Evolutionary conservation across 1,284 basidiomycete species (phyloP).

Genomic region (Cryptococcus neoformans): DNA sequence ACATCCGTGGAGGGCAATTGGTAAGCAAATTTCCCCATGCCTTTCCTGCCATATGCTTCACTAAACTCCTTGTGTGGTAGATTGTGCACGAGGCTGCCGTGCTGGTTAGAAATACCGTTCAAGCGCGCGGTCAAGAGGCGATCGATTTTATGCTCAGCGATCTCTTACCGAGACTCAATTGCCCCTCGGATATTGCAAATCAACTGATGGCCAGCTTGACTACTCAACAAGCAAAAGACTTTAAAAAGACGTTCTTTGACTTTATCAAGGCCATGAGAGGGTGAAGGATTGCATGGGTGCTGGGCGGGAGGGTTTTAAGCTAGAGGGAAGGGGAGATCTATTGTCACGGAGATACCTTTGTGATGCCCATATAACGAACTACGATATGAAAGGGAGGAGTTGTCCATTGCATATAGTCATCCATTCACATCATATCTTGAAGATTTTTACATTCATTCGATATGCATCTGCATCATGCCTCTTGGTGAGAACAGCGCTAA

Average conservation of each 20-base stretch:
- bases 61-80: constrained; percentile 50
- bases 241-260: constrained; percentile 86
- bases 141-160: constrained; percentile 73
- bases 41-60: neutral
- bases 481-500: neutral
- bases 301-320: neutral
- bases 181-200: constrained; percentile 71
- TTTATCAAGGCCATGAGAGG: constrained; percentile 53
- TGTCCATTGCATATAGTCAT: constrained; percentile 3
- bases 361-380: neutral
- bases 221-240: constrained; percentile 74
- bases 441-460: neutral
- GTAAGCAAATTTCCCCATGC: constrained; percentile 54
- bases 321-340: neutral
- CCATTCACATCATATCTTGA: neutral
- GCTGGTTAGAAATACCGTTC: constrained; percentile 74
- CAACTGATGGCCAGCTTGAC: constrained; percentile 76
- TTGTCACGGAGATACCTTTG: neutral
- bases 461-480: neutral
- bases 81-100: constrained; percentile 82
- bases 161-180: constrained; percentile 84
- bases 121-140: constrained; percentile 77
- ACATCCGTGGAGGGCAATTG: constrained; percentile 78
- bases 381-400: neutral
- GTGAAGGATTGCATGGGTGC: constrained; percentile 3